These are phyloP conservation scores for Discostella pseudostelligera DNA, from an alignment of 108 stramenopile species.

Conservation along the genomic window DNA sequence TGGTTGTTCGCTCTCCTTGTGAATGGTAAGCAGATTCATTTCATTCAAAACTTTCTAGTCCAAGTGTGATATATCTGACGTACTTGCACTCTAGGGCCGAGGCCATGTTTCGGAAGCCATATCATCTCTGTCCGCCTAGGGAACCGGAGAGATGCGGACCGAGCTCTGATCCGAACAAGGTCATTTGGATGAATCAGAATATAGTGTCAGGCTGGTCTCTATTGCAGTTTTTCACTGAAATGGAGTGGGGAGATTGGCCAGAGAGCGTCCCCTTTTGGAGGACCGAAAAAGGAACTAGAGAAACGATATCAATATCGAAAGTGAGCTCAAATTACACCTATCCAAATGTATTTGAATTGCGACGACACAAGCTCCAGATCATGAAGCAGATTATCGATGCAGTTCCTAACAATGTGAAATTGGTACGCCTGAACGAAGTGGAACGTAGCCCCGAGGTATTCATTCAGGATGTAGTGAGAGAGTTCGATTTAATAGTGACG, in stretches of 20 bases:
- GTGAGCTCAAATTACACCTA: constrained; percentile 41
- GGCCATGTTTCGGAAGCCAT: constrained; percentile 48
- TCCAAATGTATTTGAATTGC: constrained; percentile 35
- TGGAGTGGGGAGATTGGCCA: constrained; percentile 44
- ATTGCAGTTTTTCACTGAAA: constrained; percentile 32
- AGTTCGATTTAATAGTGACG: constrained; percentile 36
- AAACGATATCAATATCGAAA: constrained; percentile 32
- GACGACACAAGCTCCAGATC: constrained; percentile 40
- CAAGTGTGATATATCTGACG: no score
- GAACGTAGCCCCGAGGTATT: constrained; percentile 43
- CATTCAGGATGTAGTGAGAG: constrained; percentile 30
- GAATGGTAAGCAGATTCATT: constrained; percentile 27
- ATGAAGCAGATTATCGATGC: constrained; percentile 46
- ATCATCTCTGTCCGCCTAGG: constrained; percentile 43
- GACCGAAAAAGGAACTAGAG: constrained; percentile 3
- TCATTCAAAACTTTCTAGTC: not conserved
- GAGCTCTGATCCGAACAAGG: constrained; percentile 13
- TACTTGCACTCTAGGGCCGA: no score
- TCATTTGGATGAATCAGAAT: constrained; percentile 48
- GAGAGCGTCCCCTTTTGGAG: constrained; percentile 32
- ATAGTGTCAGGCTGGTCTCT: constrained; percentile 16
- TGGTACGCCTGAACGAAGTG: constrained; percentile 42
- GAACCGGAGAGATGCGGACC: constrained; percentile 43
- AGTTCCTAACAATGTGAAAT: constrained; percentile 38
- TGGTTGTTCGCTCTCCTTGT: constrained; percentile 51